These are phyloP conservation scores for Lenwebbia sp. DNA, from an alignment of 345 rosid species.

Conservation along the genomic window DNA sequence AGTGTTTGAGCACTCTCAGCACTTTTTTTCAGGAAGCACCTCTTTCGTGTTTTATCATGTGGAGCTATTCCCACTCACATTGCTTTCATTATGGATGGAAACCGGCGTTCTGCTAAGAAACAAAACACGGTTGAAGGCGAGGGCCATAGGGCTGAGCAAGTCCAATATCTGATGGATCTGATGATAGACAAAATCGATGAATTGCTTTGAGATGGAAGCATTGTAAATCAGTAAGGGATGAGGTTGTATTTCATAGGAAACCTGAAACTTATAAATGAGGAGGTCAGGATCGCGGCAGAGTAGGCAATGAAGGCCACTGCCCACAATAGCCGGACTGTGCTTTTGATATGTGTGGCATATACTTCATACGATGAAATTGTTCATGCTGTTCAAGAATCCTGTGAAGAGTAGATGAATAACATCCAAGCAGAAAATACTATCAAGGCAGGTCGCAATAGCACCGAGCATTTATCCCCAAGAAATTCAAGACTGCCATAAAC, in stretches of 20 bases:
- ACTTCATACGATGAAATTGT: slow-evolving; percentile 65
- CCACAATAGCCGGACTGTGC: slow-evolving; percentile 20
- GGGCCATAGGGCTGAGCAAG: slow-evolving; percentile 51
- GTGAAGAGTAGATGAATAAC: slow-evolving; percentile 17
- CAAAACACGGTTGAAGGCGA: slow-evolving; percentile 22
- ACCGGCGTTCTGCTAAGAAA: slow-evolving; percentile 37
- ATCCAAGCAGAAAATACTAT: neutral
- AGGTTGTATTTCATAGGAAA: slow-evolving; percentile 46
- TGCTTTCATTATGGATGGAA: slow-evolving; percentile 75
- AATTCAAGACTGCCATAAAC: neutral
- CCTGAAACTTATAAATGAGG: slow-evolving; percentile 32
- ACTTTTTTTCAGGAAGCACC: slow-evolving; percentile 25
- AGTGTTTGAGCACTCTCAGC: slow-evolving; percentile 4
- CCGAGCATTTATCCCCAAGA: too few species aligned
- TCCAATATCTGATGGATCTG: too few species aligned
- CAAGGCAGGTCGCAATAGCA: neutral
- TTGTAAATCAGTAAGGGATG: too few species aligned
- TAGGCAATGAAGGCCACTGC: slow-evolving; percentile 54
- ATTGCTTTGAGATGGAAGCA: too few species aligned
- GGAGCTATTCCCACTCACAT: slow-evolving; percentile 51
- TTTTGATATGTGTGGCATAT: slow-evolving; percentile 53
- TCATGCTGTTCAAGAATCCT: slow-evolving; percentile 55
- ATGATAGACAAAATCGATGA: too few species aligned
- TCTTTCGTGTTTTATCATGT: slow-evolving; percentile 27
- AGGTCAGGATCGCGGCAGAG: slow-evolving; percentile 34